Conservation (phyloP, 192 early-diverging fungal genomes). For the Linnemannia exigua region DNA sequence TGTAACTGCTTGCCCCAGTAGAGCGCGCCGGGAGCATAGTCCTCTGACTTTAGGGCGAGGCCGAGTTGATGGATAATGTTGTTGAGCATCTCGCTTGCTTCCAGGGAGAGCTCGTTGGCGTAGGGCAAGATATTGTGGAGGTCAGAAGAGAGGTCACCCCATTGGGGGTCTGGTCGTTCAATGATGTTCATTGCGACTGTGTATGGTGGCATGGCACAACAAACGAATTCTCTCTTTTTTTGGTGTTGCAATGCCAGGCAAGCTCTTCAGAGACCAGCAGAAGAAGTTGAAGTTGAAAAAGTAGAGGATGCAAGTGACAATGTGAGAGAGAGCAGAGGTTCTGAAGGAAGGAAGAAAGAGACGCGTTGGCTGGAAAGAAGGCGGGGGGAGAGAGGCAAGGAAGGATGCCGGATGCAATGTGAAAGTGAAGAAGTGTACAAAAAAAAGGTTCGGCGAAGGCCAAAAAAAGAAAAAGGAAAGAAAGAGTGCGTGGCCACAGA, state of each 20-base stretch:
- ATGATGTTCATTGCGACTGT: slow-evolving; percentile 19
- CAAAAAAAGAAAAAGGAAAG: neutral
- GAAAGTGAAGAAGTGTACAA: neutral
- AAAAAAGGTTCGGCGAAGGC: neutral
- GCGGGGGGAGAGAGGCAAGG: neutral
- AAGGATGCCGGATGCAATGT: neutral
- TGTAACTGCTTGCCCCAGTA: slow-evolving; percentile 72
- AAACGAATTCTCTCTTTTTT: neutral
- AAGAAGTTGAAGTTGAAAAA: too few relatives aligned
- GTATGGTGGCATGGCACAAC: slow-evolving; percentile 20
- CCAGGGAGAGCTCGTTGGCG: slow-evolving; percentile 34
- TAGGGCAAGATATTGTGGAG: slow-evolving; percentile 50
- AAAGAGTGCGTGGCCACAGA: neutral
- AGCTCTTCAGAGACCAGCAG: too few relatives aligned
- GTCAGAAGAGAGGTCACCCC: slow-evolving; percentile 45
- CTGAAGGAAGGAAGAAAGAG: neutral
- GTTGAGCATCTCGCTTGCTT: slow-evolving; percentile 47
- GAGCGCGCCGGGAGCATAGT: slow-evolving; percentile 68
- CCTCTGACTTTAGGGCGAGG: slow-evolving; percentile 58
- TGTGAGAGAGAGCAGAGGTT: neutral
- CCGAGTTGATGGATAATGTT: slow-evolving; percentile 43
- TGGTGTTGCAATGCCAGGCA: too few relatives aligned
- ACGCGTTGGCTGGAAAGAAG: too few relatives aligned
- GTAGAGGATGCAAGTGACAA: too few relatives aligned
- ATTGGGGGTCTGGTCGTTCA: slow-evolving; percentile 18